Conservation (phyloP, 1,284 basidiomycete genomes). For the Cryptococcus wingfieldii region DNA sequence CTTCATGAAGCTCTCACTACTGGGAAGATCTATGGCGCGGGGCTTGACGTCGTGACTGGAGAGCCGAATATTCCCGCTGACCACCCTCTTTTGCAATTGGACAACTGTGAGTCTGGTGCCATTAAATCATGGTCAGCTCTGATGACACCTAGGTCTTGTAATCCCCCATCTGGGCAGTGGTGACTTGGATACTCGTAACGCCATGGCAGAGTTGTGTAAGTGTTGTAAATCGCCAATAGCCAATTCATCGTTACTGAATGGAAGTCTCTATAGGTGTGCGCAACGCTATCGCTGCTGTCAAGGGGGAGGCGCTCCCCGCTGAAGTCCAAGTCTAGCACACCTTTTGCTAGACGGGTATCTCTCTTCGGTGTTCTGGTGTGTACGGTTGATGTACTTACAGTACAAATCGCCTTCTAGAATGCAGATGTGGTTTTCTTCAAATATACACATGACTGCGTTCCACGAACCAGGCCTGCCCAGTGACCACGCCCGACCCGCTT, state of each 20-base stretch:
- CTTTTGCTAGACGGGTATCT: not conserved
- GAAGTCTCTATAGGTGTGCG: slow-evolving; percentile 20
- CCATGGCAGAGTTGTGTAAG: slow-evolving; percentile 67
- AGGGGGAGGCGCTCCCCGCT: slow-evolving; percentile 30
- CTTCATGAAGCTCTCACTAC: slow-evolving; percentile 72
- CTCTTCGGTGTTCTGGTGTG: too few relatives aligned
- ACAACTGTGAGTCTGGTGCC: slow-evolving; percentile 53
- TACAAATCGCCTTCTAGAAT: too few relatives aligned
- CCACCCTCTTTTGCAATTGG: slow-evolving; percentile 74
- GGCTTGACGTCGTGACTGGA: slow-evolving; percentile 87
- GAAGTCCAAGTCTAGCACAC: slow-evolving; percentile 35
- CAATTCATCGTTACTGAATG: not conserved
- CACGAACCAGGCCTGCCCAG: too few relatives aligned
- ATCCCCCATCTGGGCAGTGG: slow-evolving; percentile 89
- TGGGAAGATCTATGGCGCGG: slow-evolving; percentile 82
- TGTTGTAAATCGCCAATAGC: not conserved
- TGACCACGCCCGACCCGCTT: too few relatives aligned
- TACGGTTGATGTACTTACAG: too few relatives aligned
- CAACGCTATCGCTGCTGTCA: slow-evolving; percentile 36
- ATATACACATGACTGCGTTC: too few relatives aligned
- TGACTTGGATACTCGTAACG: slow-evolving; percentile 74
- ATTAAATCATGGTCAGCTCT: not conserved
- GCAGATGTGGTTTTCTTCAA: too few relatives aligned
- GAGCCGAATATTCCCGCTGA: slow-evolving; percentile 73
- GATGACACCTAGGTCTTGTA: slow-evolving; percentile 57